Conservation (phyloP, 23 red algal species). For the Gracilaria gracilis region DNA sequence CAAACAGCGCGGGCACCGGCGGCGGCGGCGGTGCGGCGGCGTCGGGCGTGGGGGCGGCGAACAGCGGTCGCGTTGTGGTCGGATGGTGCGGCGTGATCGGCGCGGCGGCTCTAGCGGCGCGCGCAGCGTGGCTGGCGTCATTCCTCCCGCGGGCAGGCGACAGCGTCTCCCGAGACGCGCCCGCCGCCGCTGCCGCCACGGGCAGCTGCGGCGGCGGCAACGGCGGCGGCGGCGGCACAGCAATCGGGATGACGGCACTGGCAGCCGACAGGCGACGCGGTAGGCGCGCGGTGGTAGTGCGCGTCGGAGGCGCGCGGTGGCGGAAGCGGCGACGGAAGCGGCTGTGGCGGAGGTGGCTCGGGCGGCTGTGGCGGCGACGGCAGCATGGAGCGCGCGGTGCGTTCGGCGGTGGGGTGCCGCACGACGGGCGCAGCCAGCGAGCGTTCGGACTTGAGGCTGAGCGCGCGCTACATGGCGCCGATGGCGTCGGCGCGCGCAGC, state of each 20-base stretch:
- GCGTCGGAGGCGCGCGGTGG: too few relatives aligned
- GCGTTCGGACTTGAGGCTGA: slow-evolving; percentile 50
- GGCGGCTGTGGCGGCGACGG: background rate
- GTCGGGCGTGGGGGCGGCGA: background rate
- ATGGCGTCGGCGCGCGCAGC: slow-evolving; percentile 22
- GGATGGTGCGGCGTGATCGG: slow-evolving; percentile 52
- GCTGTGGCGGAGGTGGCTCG: background rate
- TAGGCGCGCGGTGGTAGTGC: background rate
- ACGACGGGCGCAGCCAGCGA: background rate
- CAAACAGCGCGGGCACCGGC: too few relatives aligned
- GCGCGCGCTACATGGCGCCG: slow-evolving; percentile 27
- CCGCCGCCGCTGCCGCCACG: too few relatives aligned
- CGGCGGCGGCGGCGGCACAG: background rate
- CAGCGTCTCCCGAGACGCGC: background rate
- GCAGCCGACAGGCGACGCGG: slow-evolving; percentile 21
- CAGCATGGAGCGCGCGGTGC: slow-evolving; percentile 24
- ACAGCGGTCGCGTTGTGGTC: background rate
- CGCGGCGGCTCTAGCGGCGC: background rate
- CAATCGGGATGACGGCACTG: slow-evolving; percentile 43
- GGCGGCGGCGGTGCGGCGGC: background rate
- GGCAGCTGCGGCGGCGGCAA: background rate
- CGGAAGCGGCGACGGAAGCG: background rate
- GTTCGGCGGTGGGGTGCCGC: background rate
- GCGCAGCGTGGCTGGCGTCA: background rate
- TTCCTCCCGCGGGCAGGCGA: background rate